A percentile compares a stretch with the other conserved stretches of the same genome.
These are phyloP conservation scores for Aulographum hederae DNA, from an alignment of 2,329 filamentous ascomycete species.

Conservation along the genomic window DNA sequence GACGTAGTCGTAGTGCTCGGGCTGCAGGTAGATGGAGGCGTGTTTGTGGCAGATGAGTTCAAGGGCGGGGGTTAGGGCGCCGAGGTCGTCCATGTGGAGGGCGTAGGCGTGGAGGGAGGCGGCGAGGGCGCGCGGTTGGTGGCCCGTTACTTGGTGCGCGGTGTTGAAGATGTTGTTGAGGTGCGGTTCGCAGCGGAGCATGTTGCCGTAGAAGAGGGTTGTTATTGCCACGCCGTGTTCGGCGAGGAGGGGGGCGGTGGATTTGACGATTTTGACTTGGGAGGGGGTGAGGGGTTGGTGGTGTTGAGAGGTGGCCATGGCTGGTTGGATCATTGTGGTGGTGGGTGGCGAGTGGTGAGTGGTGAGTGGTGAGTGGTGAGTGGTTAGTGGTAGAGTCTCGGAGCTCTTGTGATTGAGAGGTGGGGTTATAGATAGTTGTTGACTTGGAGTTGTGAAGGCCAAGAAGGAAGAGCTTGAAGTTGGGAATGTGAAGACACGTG, in stretches of 20 bases:
- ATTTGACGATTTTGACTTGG: slow-evolving; percentile 47
- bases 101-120: slow-evolving; percentile 53
- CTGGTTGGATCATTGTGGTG: no score
- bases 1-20: slow-evolving; percentile 54
- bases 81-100: slow-evolving; percentile 50
- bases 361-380: no score
- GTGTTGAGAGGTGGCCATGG: no score
- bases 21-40: slow-evolving; percentile 47
- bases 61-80: slow-evolving; percentile 33
- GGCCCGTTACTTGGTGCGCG: slow-evolving; percentile 47
- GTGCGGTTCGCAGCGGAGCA: slow-evolving; percentile 46
- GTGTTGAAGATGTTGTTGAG: slow-evolving; percentile 56
- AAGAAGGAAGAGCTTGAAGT: no score
- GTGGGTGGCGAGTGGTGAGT: no score
- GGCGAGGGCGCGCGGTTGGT: slow-evolving; percentile 53
- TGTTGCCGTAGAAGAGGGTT: slow-evolving; percentile 51
- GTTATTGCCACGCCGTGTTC: slow-evolving; percentile 52
- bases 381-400: no score
- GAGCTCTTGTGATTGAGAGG: no score
- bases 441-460: no score
- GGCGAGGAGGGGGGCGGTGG: slow-evolving; percentile 50
- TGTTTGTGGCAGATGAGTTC: slow-evolving; percentile 65
- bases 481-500: no score
- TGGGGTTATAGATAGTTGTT: no score
- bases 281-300: slow-evolving; percentile 41